Conservation (phyloP, 2,329 filamentous ascomycete genomes). For the Myriosclerotinia curreyana region DNA sequence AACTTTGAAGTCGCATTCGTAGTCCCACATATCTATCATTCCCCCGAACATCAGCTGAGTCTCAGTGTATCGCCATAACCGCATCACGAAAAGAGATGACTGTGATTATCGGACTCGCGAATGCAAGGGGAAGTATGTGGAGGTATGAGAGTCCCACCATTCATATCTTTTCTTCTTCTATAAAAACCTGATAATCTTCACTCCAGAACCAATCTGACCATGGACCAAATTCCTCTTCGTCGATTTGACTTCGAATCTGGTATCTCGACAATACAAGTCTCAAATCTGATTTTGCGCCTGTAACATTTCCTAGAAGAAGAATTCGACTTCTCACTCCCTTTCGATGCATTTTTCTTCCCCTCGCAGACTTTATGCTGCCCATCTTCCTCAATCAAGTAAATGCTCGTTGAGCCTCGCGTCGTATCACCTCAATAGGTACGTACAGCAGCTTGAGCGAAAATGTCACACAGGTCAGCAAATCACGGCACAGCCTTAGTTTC, state of each 20-base stretch:
- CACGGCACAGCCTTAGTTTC: background rate
- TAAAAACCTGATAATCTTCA: background rate
- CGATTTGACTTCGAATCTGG: rapidly evolving
- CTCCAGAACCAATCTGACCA: background rate
- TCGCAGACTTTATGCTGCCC: background rate
- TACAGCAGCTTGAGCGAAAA: background rate
- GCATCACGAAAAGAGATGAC: background rate
- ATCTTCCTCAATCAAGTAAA: no score
- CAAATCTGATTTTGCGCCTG: background rate
- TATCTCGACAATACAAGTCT: background rate
- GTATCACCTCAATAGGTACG: background rate
- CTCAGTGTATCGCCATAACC: background rate
- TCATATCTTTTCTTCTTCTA: background rate
- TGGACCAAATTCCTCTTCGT: background rate
- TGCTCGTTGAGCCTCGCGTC: no score
- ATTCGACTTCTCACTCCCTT: background rate
- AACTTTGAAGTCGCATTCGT: background rate
- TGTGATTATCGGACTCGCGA: background rate
- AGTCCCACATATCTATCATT: background rate
- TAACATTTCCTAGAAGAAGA: background rate
- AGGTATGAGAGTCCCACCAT: background rate
- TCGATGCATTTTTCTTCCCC: background rate
- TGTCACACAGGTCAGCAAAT: background rate
- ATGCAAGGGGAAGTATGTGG: background rate
- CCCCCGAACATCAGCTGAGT: background rate